phyloP scores from a whole-genome alignment of 495 filamentous ascomycete genomes.

The Lasiosphaeria hispida region DNA sequence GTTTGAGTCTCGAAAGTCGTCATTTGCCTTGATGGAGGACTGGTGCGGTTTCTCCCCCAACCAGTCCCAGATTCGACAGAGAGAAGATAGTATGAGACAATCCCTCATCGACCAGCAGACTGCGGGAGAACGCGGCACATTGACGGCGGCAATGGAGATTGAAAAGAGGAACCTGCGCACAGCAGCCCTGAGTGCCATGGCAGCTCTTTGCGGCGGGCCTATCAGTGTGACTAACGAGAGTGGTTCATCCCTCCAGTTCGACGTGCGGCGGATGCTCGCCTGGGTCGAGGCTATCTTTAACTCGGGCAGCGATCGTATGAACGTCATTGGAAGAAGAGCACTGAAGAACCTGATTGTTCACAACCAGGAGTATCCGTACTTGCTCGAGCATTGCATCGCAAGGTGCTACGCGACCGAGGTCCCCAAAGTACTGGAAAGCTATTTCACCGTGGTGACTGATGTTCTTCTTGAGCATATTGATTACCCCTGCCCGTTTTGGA shows the following conservation, averaged over 20 bases:
- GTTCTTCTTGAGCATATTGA: constrained; percentile 77
- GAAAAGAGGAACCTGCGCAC: constrained; percentile 89
- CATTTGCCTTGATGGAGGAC: constrained; percentile 95
- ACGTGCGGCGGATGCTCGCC: constrained; percentile 83
- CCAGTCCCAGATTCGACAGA: constrained; percentile 71
- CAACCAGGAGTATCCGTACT: constrained; percentile 77
- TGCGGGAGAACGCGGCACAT: constrained; percentile 65
- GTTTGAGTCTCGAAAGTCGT: constrained; percentile 89
- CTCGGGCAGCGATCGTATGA: constrained; percentile 81
- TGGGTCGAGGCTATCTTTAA: constrained; percentile 96
- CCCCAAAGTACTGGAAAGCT: constrained; percentile 85
- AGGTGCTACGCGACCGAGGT: constrained; percentile 78
- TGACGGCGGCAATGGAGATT: constrained; percentile 89
- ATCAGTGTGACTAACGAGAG: constrained; percentile 85
- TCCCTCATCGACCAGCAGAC: constrained; percentile 64
- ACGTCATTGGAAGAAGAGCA: constrained; percentile 85
- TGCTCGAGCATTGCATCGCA: constrained; percentile 82
- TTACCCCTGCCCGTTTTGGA: constrained; percentile 85
- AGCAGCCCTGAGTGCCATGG: constrained; percentile 93
- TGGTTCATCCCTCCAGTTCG: constrained; percentile 79
- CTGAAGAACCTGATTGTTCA: constrained; percentile 88
- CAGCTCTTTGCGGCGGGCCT: constrained; percentile 86
- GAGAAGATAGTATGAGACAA: constrained; percentile 86
- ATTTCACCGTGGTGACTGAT: constrained; percentile 88
- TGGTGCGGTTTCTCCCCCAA: constrained; percentile 98